Evolutionary conservation across 345 rosid species (phyloP).

Genomic region (Ailanthus altissimus): DNA sequence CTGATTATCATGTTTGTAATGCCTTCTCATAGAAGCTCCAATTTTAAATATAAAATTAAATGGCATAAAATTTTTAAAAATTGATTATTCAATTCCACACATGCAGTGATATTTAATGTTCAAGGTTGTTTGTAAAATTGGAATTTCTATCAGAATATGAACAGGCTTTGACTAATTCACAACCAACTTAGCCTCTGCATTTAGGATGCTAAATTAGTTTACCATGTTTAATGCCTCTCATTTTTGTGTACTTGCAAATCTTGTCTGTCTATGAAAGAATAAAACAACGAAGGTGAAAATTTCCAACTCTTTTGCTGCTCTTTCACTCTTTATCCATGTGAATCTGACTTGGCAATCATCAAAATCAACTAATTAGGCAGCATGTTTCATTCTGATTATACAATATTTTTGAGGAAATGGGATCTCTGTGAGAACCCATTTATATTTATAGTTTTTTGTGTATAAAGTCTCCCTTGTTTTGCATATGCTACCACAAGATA

Average conservation of each 20-base stretch:
- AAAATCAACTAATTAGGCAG: not conserved
- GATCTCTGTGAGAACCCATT: not conserved
- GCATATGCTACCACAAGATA: not conserved
- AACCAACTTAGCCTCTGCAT: too few relatives aligned
- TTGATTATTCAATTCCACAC: not conserved
- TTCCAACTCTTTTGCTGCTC: not conserved
- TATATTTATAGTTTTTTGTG: not conserved
- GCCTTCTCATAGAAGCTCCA: slow-evolving; percentile 5
- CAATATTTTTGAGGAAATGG: not conserved
- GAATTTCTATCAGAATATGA: not conserved
- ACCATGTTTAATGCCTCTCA: not conserved
- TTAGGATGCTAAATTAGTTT: not conserved
- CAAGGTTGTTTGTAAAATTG: not conserved
- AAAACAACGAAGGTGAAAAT: not conserved
- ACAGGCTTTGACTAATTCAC: not conserved
- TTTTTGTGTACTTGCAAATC: not conserved
- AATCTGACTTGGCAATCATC: not conserved
- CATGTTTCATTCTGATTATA: not conserved
- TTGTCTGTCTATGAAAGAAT: not conserved
- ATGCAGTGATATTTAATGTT: not conserved
- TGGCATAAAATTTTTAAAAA: not conserved
- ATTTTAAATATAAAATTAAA: not conserved
- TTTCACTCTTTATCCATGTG: not conserved
- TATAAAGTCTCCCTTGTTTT: not conserved
- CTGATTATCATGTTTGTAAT: not conserved